Evolutionary conservation across 192 early-diverging fungal species (phyloP), one percentile per base, ranked within the genome.

Genomic region (Radiomyces spectabilis): DNA sequence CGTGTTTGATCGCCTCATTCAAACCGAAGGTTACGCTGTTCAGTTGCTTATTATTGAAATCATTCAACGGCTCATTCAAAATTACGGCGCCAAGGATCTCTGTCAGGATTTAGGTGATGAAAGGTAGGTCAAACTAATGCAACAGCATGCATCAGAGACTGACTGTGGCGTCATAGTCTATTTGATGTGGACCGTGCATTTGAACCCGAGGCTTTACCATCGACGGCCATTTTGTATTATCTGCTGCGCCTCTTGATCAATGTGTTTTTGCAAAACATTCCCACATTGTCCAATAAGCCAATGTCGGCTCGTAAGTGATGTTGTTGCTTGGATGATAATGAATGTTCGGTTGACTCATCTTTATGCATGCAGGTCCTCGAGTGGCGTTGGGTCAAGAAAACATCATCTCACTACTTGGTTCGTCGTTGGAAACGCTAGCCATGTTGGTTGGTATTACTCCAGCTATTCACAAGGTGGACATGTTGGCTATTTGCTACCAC

Each of bases 1-100:
- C 40, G 75, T 88, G 13, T 77, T 88, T 42, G 86, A 88, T 60
- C 67, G 85, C 39, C 59, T 92, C 4, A 62, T 84, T 21, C 81
- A 88, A 61, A 86, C 82, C 38, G 85, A 86, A 61, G 83, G 81
- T 37, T 69, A 65, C 26, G 50, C 60, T 1, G 77, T 85, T 2
- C 84, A 87, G 44, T 51, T 57, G 4, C 41, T 78, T 15, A 72
- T 84, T 21, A 63, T 85, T 12, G 68, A 69, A 25, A 70, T 79
- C 13, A 57, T 82, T 3, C 53, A 61, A 19, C 77, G 77, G 46
- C 42, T 84, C 26, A 63, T 80, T 30, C 37, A 51, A 27, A 63
- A 71, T 37, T 72, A 69, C 43, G 64, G 65, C 2, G 45, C 31
- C 13, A 38, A 35, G 3, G 66, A 63, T 42, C 35, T 75, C 12